A percentile compares a stretch with the other conserved stretches of the same genome.
Conservation (phyloP, 2,329 filamentous ascomycete genomes). For the Colletotrichum tamarilloi region DNA sequence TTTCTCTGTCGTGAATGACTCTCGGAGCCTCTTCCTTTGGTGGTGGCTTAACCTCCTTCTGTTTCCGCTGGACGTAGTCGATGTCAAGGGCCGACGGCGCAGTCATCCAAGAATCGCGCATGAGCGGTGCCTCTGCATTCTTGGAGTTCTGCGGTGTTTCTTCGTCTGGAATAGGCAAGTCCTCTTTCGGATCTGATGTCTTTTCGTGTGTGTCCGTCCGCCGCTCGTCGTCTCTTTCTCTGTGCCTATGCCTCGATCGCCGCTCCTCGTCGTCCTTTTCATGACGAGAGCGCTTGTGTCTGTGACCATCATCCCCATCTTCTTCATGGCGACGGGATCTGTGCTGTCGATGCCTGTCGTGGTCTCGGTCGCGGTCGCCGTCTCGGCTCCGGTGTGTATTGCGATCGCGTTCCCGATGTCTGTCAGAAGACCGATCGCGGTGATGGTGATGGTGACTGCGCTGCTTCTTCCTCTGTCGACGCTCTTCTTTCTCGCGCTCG, state of each 20-base stretch:
- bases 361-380: slow-evolving; percentile 41
- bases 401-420: slow-evolving; percentile 39
- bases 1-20: slow-evolving; percentile 81
- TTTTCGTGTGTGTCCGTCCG: slow-evolving; percentile 49
- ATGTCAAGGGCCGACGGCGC: slow-evolving; percentile 80
- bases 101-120: slow-evolving; percentile 93
- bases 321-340: slow-evolving; percentile 51
- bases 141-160: slow-evolving; percentile 46
- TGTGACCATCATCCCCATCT: slow-evolving; percentile 64
- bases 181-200: slow-evolving; percentile 59
- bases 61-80: slow-evolving; percentile 79
- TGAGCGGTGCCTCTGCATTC: slow-evolving; percentile 50
- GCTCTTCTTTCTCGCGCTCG: slow-evolving; percentile 58
- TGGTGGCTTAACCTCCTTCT: slow-evolving; percentile 64
- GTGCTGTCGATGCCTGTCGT: slow-evolving; percentile 45
- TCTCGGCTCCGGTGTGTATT: slow-evolving; percentile 41
- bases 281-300: slow-evolving; percentile 73
- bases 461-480: slow-evolving; percentile 56
- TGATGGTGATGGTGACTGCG: slow-evolving; percentile 60
- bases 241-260: slow-evolving; percentile 40
- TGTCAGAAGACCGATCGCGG: slow-evolving; percentile 44
- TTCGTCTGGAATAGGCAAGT: slow-evolving; percentile 63
- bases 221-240: slow-evolving; percentile 36
- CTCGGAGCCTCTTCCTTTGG: slow-evolving; percentile 72
- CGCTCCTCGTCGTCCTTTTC: slow-evolving; percentile 60